Percentiles rank a stretch among this genome's conserved stretches.
phyloP scores from a whole-genome alignment of 495 filamentous ascomycete species.

The Hypoxylon rickii region DNA sequence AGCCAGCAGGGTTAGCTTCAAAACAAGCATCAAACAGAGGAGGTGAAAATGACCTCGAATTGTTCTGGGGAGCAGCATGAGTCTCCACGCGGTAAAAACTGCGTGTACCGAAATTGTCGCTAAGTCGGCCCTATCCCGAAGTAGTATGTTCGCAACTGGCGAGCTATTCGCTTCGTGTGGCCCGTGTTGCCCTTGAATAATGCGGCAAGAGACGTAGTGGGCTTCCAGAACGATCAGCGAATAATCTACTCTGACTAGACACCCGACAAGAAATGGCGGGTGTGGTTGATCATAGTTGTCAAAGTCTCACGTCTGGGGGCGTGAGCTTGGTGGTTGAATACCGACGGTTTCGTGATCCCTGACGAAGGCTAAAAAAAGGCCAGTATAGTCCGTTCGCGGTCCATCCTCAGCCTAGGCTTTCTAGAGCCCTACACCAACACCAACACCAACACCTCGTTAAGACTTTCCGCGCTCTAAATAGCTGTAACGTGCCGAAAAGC shows the following conservation, averaged over 20 bases:
- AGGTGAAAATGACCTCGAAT: conserved; percentile 37
- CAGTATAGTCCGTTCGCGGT: conserved; percentile 26
- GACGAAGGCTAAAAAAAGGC: conserved; percentile 33
- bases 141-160: conserved; percentile 14
- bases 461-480: conserved; percentile 22
- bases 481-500: conserved; percentile 24
- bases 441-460: conserved; percentile 22
- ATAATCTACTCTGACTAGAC: conserved; percentile 14
- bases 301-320: conserved; percentile 24
- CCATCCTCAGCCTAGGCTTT: conserved; percentile 10
- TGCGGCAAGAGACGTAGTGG: conserved; percentile 6
- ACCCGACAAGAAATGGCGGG: conserved; percentile 18
- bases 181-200: conserved; percentile 13
- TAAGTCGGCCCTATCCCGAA: conserved; percentile 26
- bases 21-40: conserved; percentile 55
- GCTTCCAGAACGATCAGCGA: conserved; percentile 33
- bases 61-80: conserved; percentile 28
- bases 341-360: conserved; percentile 39
- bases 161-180: conserved; percentile 14
- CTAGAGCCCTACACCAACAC: conserved; percentile 15
- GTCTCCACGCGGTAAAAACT: conserved; percentile 33
- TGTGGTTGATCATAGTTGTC: conserved; percentile 24
- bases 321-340: conserved; percentile 25
- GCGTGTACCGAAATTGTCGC: conserved; percentile 19
- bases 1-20: conserved; percentile 44